These are phyloP conservation scores for Dendrothele bispora DNA, from an alignment of 768 basidiomycete species.

Conservation along the genomic window DNA sequence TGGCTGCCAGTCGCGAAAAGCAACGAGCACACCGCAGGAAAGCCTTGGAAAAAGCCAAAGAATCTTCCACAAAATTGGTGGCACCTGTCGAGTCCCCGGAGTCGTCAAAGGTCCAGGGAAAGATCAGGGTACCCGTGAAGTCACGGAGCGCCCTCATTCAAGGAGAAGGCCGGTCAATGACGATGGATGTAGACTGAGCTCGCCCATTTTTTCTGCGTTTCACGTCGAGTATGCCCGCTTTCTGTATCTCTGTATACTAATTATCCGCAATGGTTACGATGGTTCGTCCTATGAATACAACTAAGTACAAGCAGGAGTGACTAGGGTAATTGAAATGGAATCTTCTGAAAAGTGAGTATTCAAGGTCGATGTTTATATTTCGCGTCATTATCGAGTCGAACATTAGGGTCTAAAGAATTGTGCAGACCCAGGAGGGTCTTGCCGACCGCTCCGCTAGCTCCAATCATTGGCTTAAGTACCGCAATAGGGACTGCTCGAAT, in stretches of 20 bases:
- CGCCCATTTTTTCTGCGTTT: background rate
- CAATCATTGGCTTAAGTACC: slow-evolving; percentile 97
- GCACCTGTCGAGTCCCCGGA: slow-evolving; percentile 89
- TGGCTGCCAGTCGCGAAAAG: slow-evolving; percentile 82
- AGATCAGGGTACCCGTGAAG: slow-evolving; percentile 71
- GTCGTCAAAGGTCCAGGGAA: slow-evolving; percentile 62
- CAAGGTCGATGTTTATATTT: slow-evolving; percentile 96
- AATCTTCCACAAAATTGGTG: slow-evolving; percentile 59
- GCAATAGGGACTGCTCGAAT: slow-evolving; percentile 97
- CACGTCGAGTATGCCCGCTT: slow-evolving; percentile 6
- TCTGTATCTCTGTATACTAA: slow-evolving; percentile 8
- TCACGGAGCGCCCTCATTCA: slow-evolving; percentile 72
- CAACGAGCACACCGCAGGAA: slow-evolving; percentile 73
- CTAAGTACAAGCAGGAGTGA: too few species aligned
- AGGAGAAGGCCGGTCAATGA: slow-evolving; percentile 87
- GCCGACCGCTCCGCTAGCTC: slow-evolving; percentile 93
- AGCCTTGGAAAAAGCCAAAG: slow-evolving; percentile 52
- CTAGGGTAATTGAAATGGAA: too few species aligned
- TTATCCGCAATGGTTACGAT: too few species aligned
- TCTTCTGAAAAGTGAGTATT: too few species aligned
- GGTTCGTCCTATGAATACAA: too few species aligned
- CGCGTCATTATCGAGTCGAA: slow-evolving; percentile 80
- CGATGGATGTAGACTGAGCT: slow-evolving; percentile 84
- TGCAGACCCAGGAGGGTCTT: slow-evolving; percentile 93
- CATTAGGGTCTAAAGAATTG: slow-evolving; percentile 87